Conservation (phyloP, 331 rosid species). For the Cucumis variabilis region DNA sequence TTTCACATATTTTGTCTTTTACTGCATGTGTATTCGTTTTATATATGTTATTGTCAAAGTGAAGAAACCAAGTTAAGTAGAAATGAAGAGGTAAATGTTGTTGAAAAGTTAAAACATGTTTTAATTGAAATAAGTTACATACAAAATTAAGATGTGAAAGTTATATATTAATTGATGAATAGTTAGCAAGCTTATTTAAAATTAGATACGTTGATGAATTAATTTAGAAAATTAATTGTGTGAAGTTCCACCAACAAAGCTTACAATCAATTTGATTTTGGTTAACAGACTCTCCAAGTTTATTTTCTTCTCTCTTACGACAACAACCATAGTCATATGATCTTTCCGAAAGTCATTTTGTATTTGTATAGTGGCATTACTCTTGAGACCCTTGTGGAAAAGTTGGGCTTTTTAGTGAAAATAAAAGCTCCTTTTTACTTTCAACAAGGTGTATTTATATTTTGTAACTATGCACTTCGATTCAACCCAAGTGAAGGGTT, state of each 20-base stretch:
- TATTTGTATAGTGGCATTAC: slow-evolving; percentile 82
- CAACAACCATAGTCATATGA: slow-evolving; percentile 95
- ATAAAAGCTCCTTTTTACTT: neutral
- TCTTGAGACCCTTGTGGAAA: slow-evolving; percentile 66
- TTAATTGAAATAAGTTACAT: no score
- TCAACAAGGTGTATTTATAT: neutral
- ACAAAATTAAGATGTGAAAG: no score
- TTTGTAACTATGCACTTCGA: neutral
- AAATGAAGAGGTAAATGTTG: neutral
- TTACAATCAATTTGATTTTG: slow-evolving; percentile 51
- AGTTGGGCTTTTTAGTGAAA: slow-evolving; percentile 4
- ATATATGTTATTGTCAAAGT: neutral
- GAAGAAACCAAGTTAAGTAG: slow-evolving; percentile 7
- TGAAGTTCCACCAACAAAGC: no score
- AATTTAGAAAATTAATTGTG: no score
- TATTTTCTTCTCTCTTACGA: slow-evolving; percentile 53
- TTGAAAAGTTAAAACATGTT: no score
- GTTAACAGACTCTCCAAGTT: slow-evolving; percentile 38
- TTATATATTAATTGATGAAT: no score
- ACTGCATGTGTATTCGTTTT: slow-evolving; percentile 21
- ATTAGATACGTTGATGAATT: no score
- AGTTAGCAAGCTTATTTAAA: no score
- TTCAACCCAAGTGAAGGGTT: neutral
- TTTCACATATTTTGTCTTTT: slow-evolving; percentile 51
- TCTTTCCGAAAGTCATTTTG: slow-evolving; percentile 95